A percentile compares a stretch with the other conserved stretches of the same genome.
Conservation (phyloP, 1,284 basidiomycete genomes). For the Malassezia psittaci region DNA sequence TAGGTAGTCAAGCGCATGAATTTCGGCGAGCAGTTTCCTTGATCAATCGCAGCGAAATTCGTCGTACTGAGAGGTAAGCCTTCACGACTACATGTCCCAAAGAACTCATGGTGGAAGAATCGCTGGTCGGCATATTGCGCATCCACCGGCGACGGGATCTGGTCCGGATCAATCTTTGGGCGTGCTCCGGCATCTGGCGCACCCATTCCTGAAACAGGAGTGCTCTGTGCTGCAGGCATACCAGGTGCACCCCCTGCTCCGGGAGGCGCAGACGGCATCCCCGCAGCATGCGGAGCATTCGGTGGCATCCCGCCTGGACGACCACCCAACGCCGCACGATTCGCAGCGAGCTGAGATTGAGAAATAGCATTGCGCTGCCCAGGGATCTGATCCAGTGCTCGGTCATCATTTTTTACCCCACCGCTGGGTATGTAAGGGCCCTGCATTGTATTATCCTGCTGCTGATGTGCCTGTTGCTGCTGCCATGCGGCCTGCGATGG, state of each 20-base stretch:
- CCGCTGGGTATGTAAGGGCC: background rate
- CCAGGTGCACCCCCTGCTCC: background rate
- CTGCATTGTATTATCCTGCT: background rate
- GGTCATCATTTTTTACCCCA: conserved; percentile 17
- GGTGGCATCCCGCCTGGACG: background rate
- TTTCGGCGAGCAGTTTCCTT: conserved; percentile 66
- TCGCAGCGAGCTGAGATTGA: conserved; percentile 33
- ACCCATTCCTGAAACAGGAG: conserved; percentile 49
- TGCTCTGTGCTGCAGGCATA: conserved; percentile 16
- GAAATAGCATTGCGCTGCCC: conserved; percentile 41
- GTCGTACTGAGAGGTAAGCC: conserved; percentile 67
- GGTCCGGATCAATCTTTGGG: conserved; percentile 73
- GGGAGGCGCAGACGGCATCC: background rate
- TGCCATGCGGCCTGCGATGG: conserved; percentile 39
- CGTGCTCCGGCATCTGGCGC: conserved; percentile 54
- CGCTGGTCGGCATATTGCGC: conserved; percentile 72
- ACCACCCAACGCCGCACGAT: conserved; percentile 29
- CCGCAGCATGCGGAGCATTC: background rate
- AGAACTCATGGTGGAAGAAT: conserved; percentile 67
- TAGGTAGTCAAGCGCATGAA: conserved; percentile 61
- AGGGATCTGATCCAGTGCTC: conserved; percentile 42
- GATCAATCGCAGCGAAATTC: conserved; percentile 79
- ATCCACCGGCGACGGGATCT: conserved; percentile 83
- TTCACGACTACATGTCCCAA: conserved; percentile 63
- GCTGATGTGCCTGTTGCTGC: conserved; percentile 18